phyloP scores from a whole-genome alignment of 768 basidiomycete genomes.

The Lentinula aciculospora region DNA sequence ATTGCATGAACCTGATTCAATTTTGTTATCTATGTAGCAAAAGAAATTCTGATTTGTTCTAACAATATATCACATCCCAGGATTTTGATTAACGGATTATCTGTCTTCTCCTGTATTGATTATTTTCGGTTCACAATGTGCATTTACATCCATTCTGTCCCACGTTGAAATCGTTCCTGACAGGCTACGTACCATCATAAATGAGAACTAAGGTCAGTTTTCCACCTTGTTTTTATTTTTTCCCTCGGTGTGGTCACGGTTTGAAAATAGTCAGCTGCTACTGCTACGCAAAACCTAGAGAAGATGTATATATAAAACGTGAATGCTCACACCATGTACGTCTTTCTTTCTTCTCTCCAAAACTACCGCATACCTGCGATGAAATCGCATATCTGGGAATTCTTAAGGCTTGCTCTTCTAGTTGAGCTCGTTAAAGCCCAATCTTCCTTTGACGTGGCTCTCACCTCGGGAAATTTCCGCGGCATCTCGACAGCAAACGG shows the following conservation, averaged over 20 bases:
- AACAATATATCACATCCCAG: not conserved
- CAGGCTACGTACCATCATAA: not conserved
- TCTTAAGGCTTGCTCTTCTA: not conserved
- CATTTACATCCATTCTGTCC: not conserved
- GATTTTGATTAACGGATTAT: not conserved
- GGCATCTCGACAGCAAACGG: conserved; percentile 37
- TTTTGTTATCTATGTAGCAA: conserved; percentile 33
- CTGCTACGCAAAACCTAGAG: no score
- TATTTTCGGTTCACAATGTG: not conserved
- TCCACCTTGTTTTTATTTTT: not conserved
- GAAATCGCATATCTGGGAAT: not conserved
- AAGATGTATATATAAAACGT: not conserved
- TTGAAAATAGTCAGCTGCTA: not conserved
- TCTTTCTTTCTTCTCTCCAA: not conserved
- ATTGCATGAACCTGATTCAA: conserved; percentile 3
- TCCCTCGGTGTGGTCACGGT: not conserved
- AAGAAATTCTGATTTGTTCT: conserved; percentile 44
- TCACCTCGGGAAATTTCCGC: conserved; percentile 41
- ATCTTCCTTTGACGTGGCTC: conserved; percentile 26
- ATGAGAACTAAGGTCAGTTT: not conserved
- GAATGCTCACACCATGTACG: not conserved
- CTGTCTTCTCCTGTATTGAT: not conserved
- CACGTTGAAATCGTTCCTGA: not conserved
- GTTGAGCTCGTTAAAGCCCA: not conserved
- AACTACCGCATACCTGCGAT: not conserved